Evolutionary conservation across 2,329 filamentous ascomycete species (phyloP).

Genomic region (Neofusicoccum sp.): DNA sequence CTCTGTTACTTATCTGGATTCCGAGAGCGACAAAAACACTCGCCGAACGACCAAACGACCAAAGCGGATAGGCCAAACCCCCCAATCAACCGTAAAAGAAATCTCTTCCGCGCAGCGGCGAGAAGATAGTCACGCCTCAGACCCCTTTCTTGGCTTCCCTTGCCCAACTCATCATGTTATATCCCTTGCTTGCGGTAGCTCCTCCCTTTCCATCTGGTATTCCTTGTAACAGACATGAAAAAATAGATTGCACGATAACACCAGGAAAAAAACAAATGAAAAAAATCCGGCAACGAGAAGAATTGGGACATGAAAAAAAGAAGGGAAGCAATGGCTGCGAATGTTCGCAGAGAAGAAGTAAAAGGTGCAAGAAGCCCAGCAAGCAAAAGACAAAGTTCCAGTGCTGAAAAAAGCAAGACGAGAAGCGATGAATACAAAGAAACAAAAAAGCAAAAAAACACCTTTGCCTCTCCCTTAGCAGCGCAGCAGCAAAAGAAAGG

Average conservation of each 20-base stretch:
- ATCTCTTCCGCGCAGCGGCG: conserved; percentile 16
- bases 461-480: conserved; percentile 12
- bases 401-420: neutral
- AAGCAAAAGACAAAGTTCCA: conserved; percentile 5
- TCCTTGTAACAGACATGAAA: conserved; percentile 9
- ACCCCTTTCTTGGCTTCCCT: conserved; percentile 13
- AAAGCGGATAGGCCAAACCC: conserved; percentile 8
- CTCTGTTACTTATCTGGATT: conserved; percentile 13
- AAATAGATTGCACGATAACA: conserved; percentile 11
- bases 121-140: conserved; percentile 11
- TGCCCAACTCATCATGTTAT: conserved; percentile 11
- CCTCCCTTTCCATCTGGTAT: conserved; percentile 15
- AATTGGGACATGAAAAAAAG: conserved; percentile 7
- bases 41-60: conserved; percentile 11
- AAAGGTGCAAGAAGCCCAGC: neutral
- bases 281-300: conserved; percentile 7
- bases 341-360: neutral
- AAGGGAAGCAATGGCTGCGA: conserved; percentile 2
- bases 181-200: conserved; percentile 13
- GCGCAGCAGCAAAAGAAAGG: conserved; percentile 18
- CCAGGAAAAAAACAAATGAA: conserved; percentile 12
- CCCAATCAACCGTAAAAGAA: conserved; percentile 10
- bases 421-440: conserved; percentile 5
- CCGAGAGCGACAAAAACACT: conserved; percentile 15
- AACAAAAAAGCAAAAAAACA: conserved; percentile 8